A percentile compares a stretch with the other conserved stretches of the same genome.
Evolutionary conservation across 345 rosid genomes (phyloP).

Genomic region (Pseudoturritis turrita): DNA sequence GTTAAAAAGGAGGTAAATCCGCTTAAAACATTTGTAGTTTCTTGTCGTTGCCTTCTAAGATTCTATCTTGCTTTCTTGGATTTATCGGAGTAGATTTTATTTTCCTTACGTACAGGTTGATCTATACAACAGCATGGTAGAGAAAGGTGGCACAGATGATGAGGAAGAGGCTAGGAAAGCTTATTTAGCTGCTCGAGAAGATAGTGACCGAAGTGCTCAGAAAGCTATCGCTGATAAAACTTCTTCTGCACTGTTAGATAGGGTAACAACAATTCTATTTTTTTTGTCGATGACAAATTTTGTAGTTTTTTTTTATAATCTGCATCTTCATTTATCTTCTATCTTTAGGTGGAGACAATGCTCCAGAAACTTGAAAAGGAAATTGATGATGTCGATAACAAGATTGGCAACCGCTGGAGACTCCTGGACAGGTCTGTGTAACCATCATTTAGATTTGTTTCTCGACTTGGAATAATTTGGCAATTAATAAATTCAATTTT

Average conservation of each 20-base stretch:
- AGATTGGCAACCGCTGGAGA: slow-evolving; percentile 92
- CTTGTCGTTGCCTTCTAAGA: not conserved
- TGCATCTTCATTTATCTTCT: slow-evolving; percentile 4
- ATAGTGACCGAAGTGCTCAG: slow-evolving; percentile 58
- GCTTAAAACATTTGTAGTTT: not conserved
- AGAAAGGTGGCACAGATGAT: slow-evolving; percentile 73
- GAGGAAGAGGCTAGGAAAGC: slow-evolving; percentile 81
- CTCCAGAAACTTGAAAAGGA: slow-evolving; percentile 96
- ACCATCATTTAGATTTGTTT: not conserved
- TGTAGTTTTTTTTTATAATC: not conserved
- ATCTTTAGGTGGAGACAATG: slow-evolving; percentile 81
- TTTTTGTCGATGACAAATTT: not conserved
- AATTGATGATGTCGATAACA: slow-evolving; percentile 94
- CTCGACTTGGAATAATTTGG: not conserved
- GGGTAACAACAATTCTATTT: slow-evolving; percentile 39
- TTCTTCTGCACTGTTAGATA: slow-evolving; percentile 73
- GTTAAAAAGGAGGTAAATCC: slow-evolving; percentile 82
- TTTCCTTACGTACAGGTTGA: slow-evolving; percentile 45
- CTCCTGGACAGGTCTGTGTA: slow-evolving; percentile 75
- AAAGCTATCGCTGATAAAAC: slow-evolving; percentile 61
- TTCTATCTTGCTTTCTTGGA: not conserved
- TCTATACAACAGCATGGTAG: slow-evolving; percentile 85
- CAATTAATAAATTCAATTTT: not conserved
- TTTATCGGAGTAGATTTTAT: not conserved
- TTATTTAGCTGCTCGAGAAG: slow-evolving; percentile 86